Evolutionary conservation across 2,329 filamentous ascomycete species (phyloP), one percentile per base, ranked within the genome.

Genomic region (Ophiostoma sp.): DNA sequence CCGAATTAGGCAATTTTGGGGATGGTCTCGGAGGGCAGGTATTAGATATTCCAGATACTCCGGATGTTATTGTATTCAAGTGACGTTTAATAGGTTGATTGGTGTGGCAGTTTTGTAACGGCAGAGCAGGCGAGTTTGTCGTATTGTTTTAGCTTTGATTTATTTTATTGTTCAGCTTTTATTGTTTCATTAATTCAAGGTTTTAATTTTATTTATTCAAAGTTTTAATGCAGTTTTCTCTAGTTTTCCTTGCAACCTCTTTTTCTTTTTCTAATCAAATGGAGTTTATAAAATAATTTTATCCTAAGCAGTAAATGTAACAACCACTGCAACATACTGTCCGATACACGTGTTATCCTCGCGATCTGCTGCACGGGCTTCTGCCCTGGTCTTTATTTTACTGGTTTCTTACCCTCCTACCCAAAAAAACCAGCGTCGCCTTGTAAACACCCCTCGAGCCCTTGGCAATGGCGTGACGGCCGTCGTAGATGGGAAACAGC

Each of bases 401-500:
- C 5, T 39, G 13, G 15, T 20, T 31, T 64, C 17, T 8, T 31
- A 20, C 57, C 31, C n/a, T 35, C 60, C n/a, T 36, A n/a, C 35
- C 20, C 7, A 65, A 17, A 11, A 27, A 39, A 15, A 6, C 62
- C 10, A 36, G 17, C 20, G 62, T 23, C 35, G 35, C 41, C 35
- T 39, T 41, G 54, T 71, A 72, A 0, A 71, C 60, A 3, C 71
- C 71, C 1, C 62, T 52, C 1, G 31, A 20, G 8, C 71, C 70
- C 31, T 48, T 72, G 11, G 39, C 31, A 36, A 73, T 69, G 13
- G 64, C 69, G 20, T 72, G 39, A 3, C 70, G 68, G 5, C 83
- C 83, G 74, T 85, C 82, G 71, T 80, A 84, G 15, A 84, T 73
- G 1, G 82, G 83, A 73, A 80, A 84, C 1, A 84, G 72, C 0